Evolutionary conservation across 164 flowering plant species (phyloP), one percentile per base, ranked within the genome.

Genomic region (Kingdonia uniflora): DNA sequence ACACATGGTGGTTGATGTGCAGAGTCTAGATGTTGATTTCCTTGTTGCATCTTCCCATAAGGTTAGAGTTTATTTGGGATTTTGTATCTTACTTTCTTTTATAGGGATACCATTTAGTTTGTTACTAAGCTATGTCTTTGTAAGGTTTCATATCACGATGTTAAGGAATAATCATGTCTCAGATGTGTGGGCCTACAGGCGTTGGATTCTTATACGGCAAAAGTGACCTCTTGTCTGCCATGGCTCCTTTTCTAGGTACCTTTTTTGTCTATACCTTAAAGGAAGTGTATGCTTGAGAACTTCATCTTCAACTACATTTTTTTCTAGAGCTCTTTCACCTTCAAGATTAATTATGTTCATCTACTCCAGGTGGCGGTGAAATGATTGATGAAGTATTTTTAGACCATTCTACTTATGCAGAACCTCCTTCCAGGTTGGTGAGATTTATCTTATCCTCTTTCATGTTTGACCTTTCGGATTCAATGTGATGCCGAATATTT

Each of bases 121-220:
- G 16, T n/a, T 53, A 14, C 24, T 16, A 33, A 23, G 7, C 2
- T 25, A 19, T 42, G 19, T 39, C 35, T 22, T 37, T 19, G 15
- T 12, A 26, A 19, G 25, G 19, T 16, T 33, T 53, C 17, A 19
- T 47, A 52, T 23, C 52, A 42, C 42, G 40, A 63, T 69, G 58
- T 70, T 64, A 67, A 75, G 72, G 29, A 72, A 61, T 80, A 80
- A 82, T 60, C 80, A 65, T 84, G 76, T 78, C 78, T 85, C 97
- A 92, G 99, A 94, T 94, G 99, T 89, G 97, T 85, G 99, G 99
- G 76, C 99, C 97, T 78, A 94, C 99, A 80, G 97, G 97, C 79
- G 64, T 89, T 58, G 99, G 99, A 55, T 87, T 94, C 76, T 76
- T 94, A 52, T 94, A 80, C 70, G 99, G 97, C 11, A 89, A 87